Conservation (phyloP, 257 asterid genomes). For the Handroanthus guayacan region DNA sequence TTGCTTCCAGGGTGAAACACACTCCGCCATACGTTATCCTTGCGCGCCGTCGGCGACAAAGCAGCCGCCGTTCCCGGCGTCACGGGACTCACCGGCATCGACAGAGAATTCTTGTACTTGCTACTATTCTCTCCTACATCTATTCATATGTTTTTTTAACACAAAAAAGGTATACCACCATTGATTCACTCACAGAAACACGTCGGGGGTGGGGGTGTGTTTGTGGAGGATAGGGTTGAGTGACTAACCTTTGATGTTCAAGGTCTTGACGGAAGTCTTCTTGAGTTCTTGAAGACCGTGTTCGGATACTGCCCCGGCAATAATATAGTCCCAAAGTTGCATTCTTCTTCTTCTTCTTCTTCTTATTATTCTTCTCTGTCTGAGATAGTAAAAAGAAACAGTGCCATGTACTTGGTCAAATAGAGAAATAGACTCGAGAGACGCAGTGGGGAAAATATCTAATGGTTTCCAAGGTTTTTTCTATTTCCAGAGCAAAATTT, state of each 20-base stretch:
- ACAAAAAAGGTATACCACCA: neutral
- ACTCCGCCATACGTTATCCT: constrained; percentile 93
- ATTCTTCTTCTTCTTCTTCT: constrained; percentile 31
- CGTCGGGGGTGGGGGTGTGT: neutral
- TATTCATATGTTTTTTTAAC: constrained; percentile 6
- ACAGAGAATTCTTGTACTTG: constrained; percentile 62
- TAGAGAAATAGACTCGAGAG: constrained; percentile 33
- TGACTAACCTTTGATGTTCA: constrained; percentile 55
- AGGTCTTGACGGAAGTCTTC: constrained; percentile 50
- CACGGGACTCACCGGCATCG: constrained; percentile 61
- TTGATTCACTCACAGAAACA: neutral
- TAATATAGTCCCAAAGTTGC: constrained; percentile 93
- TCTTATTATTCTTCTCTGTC: neutral
- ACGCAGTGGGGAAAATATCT: constrained; percentile 41
- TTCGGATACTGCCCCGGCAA: constrained; percentile 87
- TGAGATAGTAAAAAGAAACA: neutral
- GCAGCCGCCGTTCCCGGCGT: constrained; percentile 65
- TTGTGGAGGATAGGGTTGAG: neutral
- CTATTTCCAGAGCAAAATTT: constrained; percentile 33
- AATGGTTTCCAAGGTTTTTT: neutral
- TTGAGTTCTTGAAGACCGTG: constrained; percentile 85
- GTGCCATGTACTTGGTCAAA: neutral
- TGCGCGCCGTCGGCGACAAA: constrained; percentile 64
- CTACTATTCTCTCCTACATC: constrained; percentile 54
- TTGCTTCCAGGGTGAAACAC: constrained; percentile 96